Evolutionary conservation across 2,329 filamentous ascomycete genomes (phyloP).

Genomic region (Exophiala aquamarina): DNA sequence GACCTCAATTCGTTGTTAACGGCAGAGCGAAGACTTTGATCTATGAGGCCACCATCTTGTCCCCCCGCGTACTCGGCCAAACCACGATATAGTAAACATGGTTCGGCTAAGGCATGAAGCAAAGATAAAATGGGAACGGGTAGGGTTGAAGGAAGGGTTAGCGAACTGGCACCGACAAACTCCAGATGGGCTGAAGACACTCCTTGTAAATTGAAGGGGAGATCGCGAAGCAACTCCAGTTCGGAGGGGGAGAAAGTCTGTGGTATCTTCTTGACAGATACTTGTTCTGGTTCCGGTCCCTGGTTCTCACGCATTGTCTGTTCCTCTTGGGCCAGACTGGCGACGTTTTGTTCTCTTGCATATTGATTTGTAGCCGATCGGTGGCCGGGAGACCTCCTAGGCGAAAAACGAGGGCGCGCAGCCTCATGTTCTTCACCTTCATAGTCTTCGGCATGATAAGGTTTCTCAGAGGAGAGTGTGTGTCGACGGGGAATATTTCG

Average conservation of each 20-base stretch:
- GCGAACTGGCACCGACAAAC: constrained; percentile 66
- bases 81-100: constrained; percentile 83
- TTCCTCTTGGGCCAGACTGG: not conserved
- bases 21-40: constrained; percentile 86
- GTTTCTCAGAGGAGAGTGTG: constrained; percentile 9
- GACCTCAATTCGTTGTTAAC: constrained; percentile 81
- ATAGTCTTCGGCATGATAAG: constrained; percentile 12
- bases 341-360: constrained; percentile 1
- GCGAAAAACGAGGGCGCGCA: not conserved
- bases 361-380: constrained; percentile 5
- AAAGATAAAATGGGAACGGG: constrained; percentile 83
- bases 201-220: constrained; percentile 91
- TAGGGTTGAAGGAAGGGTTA: constrained; percentile 76
- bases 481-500: constrained; percentile 23
- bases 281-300: not conserved
- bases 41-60: constrained; percentile 78
- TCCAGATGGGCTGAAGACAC: constrained; percentile 81
- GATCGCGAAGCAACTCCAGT: constrained; percentile 68
- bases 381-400: constrained; percentile 1
- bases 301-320: not conserved
- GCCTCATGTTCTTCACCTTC: constrained; percentile 9
- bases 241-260: constrained; percentile 54
- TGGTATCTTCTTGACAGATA: constrained; percentile 7
- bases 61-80: constrained; percentile 80
- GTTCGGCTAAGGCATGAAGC: constrained; percentile 86